Conservation (phyloP, 2,329 filamentous ascomycete genomes). For the Incumbomyces delicatus region DNA sequence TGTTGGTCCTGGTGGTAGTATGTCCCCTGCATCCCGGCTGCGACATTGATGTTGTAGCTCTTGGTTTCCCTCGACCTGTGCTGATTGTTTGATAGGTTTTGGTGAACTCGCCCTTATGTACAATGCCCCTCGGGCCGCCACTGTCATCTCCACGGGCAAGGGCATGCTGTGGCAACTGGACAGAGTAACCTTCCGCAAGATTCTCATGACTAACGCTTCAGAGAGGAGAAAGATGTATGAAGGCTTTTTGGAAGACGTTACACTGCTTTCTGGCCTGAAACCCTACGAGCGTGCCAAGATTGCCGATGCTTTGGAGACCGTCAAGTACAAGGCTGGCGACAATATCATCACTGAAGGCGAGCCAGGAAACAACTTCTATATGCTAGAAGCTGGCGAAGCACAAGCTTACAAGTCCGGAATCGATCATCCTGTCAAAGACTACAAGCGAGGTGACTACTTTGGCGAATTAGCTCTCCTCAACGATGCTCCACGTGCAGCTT, state of each 20-base stretch:
- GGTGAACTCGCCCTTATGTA: constrained; percentile 98
- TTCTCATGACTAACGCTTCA: constrained; percentile 96
- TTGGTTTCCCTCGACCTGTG: neutral
- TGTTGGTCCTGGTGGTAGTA: constrained; percentile 70
- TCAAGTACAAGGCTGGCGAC: constrained; percentile 70
- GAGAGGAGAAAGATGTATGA: constrained; percentile 95
- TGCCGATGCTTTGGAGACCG: constrained; percentile 85
- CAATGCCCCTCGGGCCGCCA: constrained; percentile 90
- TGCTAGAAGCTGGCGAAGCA: constrained; percentile 78
- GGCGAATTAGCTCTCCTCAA: constrained; percentile 90
- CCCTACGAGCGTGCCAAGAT: constrained; percentile 95
- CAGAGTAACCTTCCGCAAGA: constrained; percentile 90
- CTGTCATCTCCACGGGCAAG: constrained; percentile 72
- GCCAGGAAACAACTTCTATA: constrained; percentile 81
- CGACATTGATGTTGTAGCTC: neutral
- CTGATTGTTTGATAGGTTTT: constrained; percentile 47
- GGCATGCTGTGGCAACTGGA: constrained; percentile 86
- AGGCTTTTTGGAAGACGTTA: constrained; percentile 88
- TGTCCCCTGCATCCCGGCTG: neutral
- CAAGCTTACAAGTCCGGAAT: constrained; percentile 73
- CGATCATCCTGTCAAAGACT: constrained; percentile 63
- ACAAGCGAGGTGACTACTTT: constrained; percentile 91
- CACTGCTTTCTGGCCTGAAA: constrained; percentile 70
- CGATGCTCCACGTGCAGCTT: constrained; percentile 85
- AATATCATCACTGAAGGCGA: constrained; percentile 87